phyloP scores from a whole-genome alignment of 225 moss, liverwort and hornwort species.

The Pseudoscleropodium purum region DNA sequence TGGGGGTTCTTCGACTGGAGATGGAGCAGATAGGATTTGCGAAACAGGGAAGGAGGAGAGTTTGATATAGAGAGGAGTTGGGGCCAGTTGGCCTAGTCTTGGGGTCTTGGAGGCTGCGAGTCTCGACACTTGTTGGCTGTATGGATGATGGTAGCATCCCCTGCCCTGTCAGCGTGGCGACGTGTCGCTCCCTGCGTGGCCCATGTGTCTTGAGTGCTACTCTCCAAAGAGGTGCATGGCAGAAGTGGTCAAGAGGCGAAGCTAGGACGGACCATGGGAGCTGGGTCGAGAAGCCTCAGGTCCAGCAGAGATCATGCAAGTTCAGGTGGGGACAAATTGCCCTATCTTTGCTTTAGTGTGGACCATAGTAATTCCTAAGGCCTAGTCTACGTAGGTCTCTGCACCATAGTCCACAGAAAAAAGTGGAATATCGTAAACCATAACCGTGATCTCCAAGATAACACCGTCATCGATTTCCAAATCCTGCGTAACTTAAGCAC shows the following conservation, averaged over 20 bases:
- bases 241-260: background rate
- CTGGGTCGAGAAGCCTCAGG: background rate
- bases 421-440: background rate
- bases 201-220: background rate
- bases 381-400: background rate
- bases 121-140: background rate
- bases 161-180: background rate
- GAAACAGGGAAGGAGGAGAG: background rate
- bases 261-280: background rate
- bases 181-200: background rate
- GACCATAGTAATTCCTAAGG: background rate
- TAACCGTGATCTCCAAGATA: slow-evolving; percentile 27
- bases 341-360: background rate
- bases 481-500: background rate
- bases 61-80: background rate
- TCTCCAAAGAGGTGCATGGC: background rate
- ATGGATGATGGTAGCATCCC: background rate
- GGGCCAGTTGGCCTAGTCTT: background rate
- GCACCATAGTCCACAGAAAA: background rate
- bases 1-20: background rate
- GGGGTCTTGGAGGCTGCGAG: background rate
- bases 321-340: background rate
- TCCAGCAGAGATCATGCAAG: background rate
- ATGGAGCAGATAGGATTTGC: background rate
- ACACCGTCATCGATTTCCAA: slow-evolving; percentile 30